Evolutionary conservation across 2,329 filamentous ascomycete species (phyloP).

Genomic region (Cladosporium sp.): DNA sequence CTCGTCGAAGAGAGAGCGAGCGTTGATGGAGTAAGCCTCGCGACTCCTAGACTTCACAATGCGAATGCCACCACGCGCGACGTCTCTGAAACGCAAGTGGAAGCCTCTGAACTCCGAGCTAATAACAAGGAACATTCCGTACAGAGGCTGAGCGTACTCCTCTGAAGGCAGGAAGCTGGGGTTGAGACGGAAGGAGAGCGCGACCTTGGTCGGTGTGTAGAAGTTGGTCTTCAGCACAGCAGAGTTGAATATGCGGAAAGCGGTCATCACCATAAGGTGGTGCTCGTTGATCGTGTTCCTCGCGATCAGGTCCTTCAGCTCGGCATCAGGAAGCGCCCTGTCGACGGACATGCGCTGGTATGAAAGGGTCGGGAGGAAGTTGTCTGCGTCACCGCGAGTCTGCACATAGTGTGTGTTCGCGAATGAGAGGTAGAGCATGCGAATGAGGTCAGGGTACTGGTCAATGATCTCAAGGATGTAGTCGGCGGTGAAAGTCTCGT

Average conservation of each 20-base stretch:
- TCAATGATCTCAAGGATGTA: constrained; percentile 98
- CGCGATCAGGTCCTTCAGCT: constrained; percentile 74
- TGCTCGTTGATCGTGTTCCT: constrained; percentile 88
- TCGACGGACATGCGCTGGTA: constrained; percentile 67
- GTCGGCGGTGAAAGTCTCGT: constrained; percentile 95
- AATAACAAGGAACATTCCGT: constrained; percentile 98
- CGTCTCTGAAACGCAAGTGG: constrained; percentile 95
- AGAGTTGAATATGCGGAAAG: constrained; percentile 93
- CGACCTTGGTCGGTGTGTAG: constrained; percentile 97
- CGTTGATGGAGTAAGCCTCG: constrained; percentile 95
- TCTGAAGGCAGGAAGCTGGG: constrained; percentile 83
- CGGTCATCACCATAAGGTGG: constrained; percentile 96
- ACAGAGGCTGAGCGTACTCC: constrained; percentile 91
- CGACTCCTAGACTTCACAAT: constrained; percentile 98
- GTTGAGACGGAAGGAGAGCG: constrained; percentile 91
- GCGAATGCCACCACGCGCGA: constrained; percentile 92
- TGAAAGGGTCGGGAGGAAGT: constrained; percentile 69
- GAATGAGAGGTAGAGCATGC: constrained; percentile 86
- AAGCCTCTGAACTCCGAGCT: constrained; percentile 96
- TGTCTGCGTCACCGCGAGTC: constrained; percentile 63
- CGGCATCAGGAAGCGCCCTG: constrained; percentile 72
- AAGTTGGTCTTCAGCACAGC: constrained; percentile 95
- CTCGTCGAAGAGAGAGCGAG: constrained; percentile 93
- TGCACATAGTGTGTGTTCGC: constrained; percentile 81
- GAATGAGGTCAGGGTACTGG: constrained; percentile 82